Base-by-base conservation (phyloP, 1,139 yeast genomes). In the Candida neerlandica region DNA sequence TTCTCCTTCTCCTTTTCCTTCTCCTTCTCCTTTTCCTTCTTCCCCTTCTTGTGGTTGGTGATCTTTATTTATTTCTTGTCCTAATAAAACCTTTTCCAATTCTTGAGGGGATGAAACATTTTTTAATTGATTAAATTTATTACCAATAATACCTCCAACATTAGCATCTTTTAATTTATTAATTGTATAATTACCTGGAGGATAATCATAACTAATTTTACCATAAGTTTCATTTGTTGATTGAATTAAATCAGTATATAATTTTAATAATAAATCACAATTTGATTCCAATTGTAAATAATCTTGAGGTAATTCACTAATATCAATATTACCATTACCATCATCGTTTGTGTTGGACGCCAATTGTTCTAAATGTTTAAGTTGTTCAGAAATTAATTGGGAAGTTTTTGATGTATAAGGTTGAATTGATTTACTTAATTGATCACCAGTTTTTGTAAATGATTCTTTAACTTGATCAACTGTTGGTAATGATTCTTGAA, bases 301-400 rank as follows among this genome's bases (percentile, higher is more conserved):
- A 56, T 86, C 91, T 44, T 80, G 79, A 37, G 96, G 96, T 50
- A 87, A 75, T 63, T 86, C 89, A 54, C 88, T 81, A 15, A 72
- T 72, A 52, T 75, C 80, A 27, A 73, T 63, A 48, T 66, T 65
- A 29, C 67, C 55, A 9, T 41, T 27, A 12, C n/a, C n/a, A 6
- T 23, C 9, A 23, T 6, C 7, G 7, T 3, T 3, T 2, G 45
- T 34, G 41, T 55, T 52, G 29, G 61, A 58, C 44, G 80, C 78
- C 53, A 75, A 66, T 45, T 71, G 77, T 55, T 75, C 80, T 23
- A 75, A 75, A 54, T 75, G 80, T 41, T 67, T 71, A 52, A 76
- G 65, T 57, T 76, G 81, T 23, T 67, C 55, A 18, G 71, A 58
- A 47, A 76, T 62, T 54, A 73, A 64, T 51, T 69, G 73, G 34